Percentiles rank a stretch among this genome's conserved stretches.
Conservation (phyloP, 1,284 basidiomycete species). For the Ceratobasidium sp. region DNA sequence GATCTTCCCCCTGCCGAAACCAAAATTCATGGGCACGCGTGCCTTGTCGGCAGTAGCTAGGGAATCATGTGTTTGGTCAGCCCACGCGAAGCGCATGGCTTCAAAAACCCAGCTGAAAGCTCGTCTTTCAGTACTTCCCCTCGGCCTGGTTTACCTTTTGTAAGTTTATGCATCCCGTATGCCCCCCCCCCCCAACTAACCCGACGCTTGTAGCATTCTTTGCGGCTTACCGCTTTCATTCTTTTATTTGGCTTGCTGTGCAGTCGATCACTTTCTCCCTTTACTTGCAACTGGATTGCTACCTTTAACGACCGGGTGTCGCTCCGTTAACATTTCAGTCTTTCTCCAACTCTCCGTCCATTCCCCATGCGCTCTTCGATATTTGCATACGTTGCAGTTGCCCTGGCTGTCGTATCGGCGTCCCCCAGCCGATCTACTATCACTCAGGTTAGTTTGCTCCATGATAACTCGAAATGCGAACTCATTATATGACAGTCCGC, state of each 20-base stretch:
- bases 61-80: conserved; percentile 16
- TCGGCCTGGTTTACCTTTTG: background rate
- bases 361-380: conserved; percentile 3
- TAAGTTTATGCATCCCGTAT: background rate
- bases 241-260: conserved; percentile 32
- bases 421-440: conserved; percentile 5
- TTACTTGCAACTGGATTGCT: conserved; percentile 35
- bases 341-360: background rate
- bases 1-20: conserved; percentile 2
- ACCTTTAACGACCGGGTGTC: conserved; percentile 7
- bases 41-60: conserved; percentile 33
- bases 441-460: background rate
- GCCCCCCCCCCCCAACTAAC: background rate
- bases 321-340: background rate
- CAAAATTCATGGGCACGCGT: conserved; percentile 1
- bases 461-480: background rate
- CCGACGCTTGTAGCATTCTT: conserved; percentile 16
- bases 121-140: background rate
- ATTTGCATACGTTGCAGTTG: background rate
- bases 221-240: conserved; percentile 42
- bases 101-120: conserved; percentile 2
- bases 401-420: conserved; percentile 14
- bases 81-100: background rate
- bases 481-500: conserved; percentile 3
- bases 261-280: conserved; percentile 36